Base-by-base conservation (phyloP, 768 basidiomycete species). In the Cubamyces lactineus region DNA sequence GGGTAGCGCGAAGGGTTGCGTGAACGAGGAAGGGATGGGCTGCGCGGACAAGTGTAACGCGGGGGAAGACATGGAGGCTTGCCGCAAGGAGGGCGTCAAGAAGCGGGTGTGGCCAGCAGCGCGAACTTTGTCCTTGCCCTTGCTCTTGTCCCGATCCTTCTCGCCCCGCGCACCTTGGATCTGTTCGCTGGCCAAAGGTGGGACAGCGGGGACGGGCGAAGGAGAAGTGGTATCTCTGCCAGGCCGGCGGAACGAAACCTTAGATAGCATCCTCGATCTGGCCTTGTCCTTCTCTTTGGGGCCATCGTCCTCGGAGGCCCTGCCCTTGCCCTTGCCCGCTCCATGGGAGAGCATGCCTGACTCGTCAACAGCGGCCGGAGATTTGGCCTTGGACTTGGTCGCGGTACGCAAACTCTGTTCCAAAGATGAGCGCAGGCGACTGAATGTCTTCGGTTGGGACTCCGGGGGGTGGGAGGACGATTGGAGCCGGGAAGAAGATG, bases 51-150 rank as follows among this genome's bases (percentile, higher is more conserved):
- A 79, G 68, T 88, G 86, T 46, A 92, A 73, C 28, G 86, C 81
- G 55, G 91, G 90, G 21, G 89, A 89, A 59, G 90, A 92, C 79
- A 88, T 80, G 49, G 91, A 89, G 41, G 83, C 90, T 63, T 82
- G 82, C 57, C 85, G 82, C 62, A 91, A 74, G 40, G 88, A 89
- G 46, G 89, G 89, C 46, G 85, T 80, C 62, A 81, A 75, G 76
- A 84, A 91, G 71, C 79, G 81, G 52, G 83, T 81, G 70, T 79
- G 80, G 51, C 84, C 86, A 50, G 84, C 81, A 62, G 77, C 74
- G 70, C 81, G 80, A 67, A 73, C 74, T 68, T 77, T 77, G 61
- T 77, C 75, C 62, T 68, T 69, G 51, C 39, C 48, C 56, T 61
- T 64, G 58, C 78, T 72, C 73, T 65, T 74, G 67, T 78, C 77